Base-by-base conservation (phyloP, 352 stramenopile species). In the Globisporangium yorkense region DNA sequence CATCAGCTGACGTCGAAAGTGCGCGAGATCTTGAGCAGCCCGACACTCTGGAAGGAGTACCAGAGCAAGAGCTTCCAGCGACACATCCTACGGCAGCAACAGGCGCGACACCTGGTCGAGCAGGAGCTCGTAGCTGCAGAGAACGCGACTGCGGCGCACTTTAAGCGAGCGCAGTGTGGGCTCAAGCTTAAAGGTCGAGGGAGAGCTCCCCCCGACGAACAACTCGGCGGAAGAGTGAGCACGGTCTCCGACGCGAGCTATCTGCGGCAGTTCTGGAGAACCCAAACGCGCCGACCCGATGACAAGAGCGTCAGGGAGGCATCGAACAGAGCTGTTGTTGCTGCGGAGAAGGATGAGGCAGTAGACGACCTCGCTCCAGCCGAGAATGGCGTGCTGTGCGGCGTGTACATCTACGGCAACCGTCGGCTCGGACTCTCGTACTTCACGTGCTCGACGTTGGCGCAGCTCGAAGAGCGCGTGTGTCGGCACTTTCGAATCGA, bases 1-100 rank as follows among this genome's bases (percentile, higher is more conserved):
- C 39, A 45, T 7, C 50, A 45, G 10, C 47, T 61, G 10, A 49
- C 37, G n/a, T 13, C 48, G 12, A 41, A 56, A 15, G 33, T 57
- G 27, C 63, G 59, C 21, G 44, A 50, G 44, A 49, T 66, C 5
- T 44, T 71, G 10, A 63, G 45, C 35, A 63, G 61, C 45, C 54
- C 50, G 12, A 39, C 41, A 13, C 62, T 71, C 29, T 86, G 72
- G 74, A 74, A 66, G 12, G 70, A 73, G 24, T 76, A 81, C 48
- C 80, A 88, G 47, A 74, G 52, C 56, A 74, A 75, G 51, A 87
- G 75, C 21, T 75, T 87, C 37, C 62, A 77, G 29, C 68, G 67
- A 16, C 80, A 91, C 51, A 80, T 91, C 7, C 65, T 57, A 21
- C 72, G 78, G 2, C 77, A 91, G 66, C 65, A 66, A 2, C 67